Conservation (phyloP, 2,329 filamentous ascomycete genomes). For the Talaromyces sp. region DNA sequence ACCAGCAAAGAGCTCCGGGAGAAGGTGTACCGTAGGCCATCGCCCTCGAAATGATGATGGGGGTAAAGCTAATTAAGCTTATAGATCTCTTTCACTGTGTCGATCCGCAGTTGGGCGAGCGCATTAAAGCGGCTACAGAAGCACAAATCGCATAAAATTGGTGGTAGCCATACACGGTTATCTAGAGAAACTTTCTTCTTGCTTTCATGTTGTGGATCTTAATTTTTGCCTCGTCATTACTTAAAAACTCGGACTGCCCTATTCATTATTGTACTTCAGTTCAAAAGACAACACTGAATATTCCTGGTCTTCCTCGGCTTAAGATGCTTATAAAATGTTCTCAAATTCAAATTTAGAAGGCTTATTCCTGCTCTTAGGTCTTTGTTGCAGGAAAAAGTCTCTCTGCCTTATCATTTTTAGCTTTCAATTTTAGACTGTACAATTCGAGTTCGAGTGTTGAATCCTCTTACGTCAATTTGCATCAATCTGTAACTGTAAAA, state of each 20-base stretch:
- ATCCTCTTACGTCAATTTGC: too few relatives aligned
- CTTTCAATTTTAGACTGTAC: too few relatives aligned
- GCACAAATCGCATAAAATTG: slow-evolving; percentile 8
- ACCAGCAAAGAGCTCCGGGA: slow-evolving; percentile 17
- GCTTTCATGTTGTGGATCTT: too few relatives aligned
- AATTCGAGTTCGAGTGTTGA: too few relatives aligned
- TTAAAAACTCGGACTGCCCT: not conserved
- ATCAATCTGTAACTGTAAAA: not conserved
- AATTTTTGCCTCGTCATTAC: not conserved
- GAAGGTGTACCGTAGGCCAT: slow-evolving; percentile 22
- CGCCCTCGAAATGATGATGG: not conserved
- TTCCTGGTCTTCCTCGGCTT: too few relatives aligned
- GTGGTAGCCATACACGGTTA: not conserved
- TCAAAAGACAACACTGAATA: too few relatives aligned
- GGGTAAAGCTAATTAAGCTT: not conserved
- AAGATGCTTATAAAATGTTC: too few relatives aligned
- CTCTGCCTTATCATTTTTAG: too few relatives aligned
- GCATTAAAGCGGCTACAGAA: slow-evolving; percentile 51
- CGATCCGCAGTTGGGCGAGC: slow-evolving; percentile 46
- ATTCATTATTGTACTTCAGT: not conserved
- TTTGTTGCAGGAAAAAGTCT: too few relatives aligned
- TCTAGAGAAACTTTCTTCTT: not conserved
- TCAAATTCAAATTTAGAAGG: too few relatives aligned
- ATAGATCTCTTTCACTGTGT: slow-evolving; percentile 35
- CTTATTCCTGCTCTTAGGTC: too few relatives aligned